Evolutionary conservation across 352 stramenopile genomes (phyloP).

Genomic region (Globisporangium perplexum): DNA sequence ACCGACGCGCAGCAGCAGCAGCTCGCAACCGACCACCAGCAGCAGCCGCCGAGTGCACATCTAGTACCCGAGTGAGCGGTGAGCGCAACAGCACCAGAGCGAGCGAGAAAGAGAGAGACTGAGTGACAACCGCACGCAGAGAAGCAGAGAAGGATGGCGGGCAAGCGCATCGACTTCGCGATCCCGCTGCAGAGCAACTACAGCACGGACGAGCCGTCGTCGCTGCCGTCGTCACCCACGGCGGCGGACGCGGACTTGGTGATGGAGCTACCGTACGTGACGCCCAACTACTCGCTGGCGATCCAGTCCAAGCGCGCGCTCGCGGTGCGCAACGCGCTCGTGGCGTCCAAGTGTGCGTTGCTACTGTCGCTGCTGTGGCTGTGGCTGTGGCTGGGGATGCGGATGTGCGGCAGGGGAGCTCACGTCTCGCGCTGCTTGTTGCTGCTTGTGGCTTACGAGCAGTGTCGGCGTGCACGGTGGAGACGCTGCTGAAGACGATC

Average conservation of each 20-base stretch:
- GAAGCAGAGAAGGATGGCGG: conserved; percentile 7
- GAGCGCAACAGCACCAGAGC: background rate
- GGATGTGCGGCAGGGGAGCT: too few relatives aligned
- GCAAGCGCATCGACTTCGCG: conserved; percentile 14
- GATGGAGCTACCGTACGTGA: conserved; percentile 55
- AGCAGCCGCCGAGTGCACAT: background rate
- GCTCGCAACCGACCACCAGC: background rate
- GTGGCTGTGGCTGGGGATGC: background rate
- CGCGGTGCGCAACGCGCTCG: conserved; percentile 60
- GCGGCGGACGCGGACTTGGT: conserved; percentile 33
- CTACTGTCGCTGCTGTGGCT: background rate
- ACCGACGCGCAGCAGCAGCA: background rate
- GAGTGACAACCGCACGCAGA: background rate
- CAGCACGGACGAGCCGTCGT: conserved; percentile 31
- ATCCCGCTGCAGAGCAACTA: conserved; percentile 54
- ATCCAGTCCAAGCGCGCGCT: conserved; percentile 70
- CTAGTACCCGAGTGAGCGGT: background rate
- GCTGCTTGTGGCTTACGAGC: background rate
- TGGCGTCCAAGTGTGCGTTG: conserved; percentile 33
- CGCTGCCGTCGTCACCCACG: conserved; percentile 55
- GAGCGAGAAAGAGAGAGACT: background rate
- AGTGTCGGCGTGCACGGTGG: conserved; percentile 43
- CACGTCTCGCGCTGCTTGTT: background rate
- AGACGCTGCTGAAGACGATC: conserved; percentile 28
- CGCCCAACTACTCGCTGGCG: conserved; percentile 44